phyloP scores from a whole-genome alignment of 768 basidiomycete genomes.

The Podaxis sp. region DNA sequence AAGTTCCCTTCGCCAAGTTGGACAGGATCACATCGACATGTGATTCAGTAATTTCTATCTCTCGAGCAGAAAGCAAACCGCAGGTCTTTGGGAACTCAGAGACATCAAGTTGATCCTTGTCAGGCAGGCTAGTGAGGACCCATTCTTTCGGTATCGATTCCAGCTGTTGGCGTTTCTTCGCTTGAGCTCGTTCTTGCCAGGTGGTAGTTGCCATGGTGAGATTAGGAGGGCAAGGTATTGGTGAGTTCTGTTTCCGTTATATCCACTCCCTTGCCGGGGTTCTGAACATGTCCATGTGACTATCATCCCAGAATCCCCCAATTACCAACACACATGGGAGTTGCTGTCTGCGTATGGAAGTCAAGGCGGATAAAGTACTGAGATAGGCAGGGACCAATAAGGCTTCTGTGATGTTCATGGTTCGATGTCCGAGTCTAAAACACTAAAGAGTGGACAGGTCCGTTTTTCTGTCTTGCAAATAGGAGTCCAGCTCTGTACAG shows the following conservation, averaged over 20 bases:
- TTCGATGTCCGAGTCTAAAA: too few species aligned
- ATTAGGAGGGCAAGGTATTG: not conserved
- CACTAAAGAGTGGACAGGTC: too few species aligned
- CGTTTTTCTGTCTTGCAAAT: too few species aligned
- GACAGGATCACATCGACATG: conserved; percentile 43
- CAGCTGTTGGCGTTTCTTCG: conserved; percentile 53
- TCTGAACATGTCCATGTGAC: not conserved
- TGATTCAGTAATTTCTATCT: conserved; percentile 45
- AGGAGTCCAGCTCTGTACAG: too few species aligned
- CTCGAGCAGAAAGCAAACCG: conserved; percentile 53
- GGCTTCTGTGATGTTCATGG: too few species aligned
- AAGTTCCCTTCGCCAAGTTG: conserved; percentile 50
- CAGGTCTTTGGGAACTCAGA: conserved; percentile 50
- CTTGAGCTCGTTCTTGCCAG: conserved; percentile 54
- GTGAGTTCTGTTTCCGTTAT: not conserved
- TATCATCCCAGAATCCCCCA: not conserved
- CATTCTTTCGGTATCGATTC: conserved; percentile 65
- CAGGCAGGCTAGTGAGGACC: conserved; percentile 47
- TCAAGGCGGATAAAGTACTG: not conserved
- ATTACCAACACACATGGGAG: not conserved
- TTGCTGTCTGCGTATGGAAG: not conserved
- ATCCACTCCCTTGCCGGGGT: not conserved
- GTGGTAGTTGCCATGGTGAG: conserved; percentile 24
- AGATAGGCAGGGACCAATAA: not conserved
- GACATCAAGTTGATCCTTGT: conserved; percentile 49